These are phyloP conservation scores for Candida gorgasii DNA, from an alignment of 805 yeast species.

Conservation along the genomic window DNA sequence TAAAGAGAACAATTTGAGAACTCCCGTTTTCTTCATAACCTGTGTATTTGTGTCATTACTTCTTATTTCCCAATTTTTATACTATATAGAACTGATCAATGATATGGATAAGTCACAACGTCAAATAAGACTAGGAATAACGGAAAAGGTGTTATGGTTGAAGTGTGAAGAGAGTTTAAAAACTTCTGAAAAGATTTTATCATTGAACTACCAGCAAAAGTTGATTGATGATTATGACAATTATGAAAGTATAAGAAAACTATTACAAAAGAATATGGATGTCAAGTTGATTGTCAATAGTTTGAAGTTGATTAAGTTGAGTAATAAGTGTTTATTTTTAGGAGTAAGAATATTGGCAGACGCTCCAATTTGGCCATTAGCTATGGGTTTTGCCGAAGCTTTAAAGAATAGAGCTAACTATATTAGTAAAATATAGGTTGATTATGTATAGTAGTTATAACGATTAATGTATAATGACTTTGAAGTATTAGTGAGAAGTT, in stretches of 20 bases:
- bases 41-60: slow-evolving; percentile 65
- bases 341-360: slow-evolving; percentile 80
- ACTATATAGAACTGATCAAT: slow-evolving; percentile 46
- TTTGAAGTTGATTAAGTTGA: slow-evolving; percentile 40
- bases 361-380: slow-evolving; percentile 87
- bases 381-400: slow-evolving; percentile 77
- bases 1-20: slow-evolving; percentile 64
- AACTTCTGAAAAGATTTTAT: slow-evolving; percentile 58
- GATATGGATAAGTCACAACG: slow-evolving; percentile 12
- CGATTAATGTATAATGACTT: slow-evolving; percentile 4
- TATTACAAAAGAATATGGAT: slow-evolving; percentile 40
- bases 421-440: slow-evolving; percentile 18
- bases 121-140: slow-evolving; percentile 24
- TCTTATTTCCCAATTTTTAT: slow-evolving; percentile 62
- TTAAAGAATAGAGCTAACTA: slow-evolving; percentile 54
- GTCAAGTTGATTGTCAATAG: slow-evolving; percentile 16
- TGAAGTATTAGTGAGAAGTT: neutral
- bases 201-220: slow-evolving; percentile 20
- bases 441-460: slow-evolving; percentile 1
- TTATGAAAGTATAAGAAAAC: slow-evolving; percentile 48
- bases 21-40: slow-evolving; percentile 75
- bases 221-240: slow-evolving; percentile 16
- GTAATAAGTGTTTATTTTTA: slow-evolving; percentile 59
- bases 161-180: slow-evolving; percentile 60
- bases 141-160: slow-evolving; percentile 62